These are phyloP conservation scores for Rhizopogon roseolus DNA, from an alignment of 768 basidiomycete species.

Conservation along the genomic window DNA sequence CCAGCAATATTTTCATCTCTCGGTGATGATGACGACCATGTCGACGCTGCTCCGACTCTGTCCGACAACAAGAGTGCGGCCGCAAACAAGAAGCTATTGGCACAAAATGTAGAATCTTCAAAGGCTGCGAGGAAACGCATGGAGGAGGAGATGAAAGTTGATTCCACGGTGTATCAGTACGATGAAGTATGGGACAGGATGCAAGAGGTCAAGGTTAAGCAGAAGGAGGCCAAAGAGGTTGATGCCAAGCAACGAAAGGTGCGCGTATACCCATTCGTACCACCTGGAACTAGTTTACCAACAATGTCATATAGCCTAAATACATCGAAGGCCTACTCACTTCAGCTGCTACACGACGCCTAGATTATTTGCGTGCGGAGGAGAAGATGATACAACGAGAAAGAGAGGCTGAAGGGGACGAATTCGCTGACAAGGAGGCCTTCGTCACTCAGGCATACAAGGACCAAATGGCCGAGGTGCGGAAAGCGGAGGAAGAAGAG, in stretches of 20 bases:
- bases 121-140: slow-evolving; percentile 67
- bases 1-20: slow-evolving; percentile 60
- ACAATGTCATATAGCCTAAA: slow-evolving; percentile 62
- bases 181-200: slow-evolving; percentile 96
- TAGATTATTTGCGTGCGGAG: slow-evolving; percentile 90
- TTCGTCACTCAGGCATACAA: slow-evolving; percentile 98
- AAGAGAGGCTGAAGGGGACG: slow-evolving; percentile 87
- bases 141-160: slow-evolving; percentile 74
- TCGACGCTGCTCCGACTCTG: slow-evolving; percentile 45
- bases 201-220: slow-evolving; percentile 76
- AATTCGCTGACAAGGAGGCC: slow-evolving; percentile 91
- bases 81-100: slow-evolving; percentile 51
- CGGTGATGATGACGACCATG: slow-evolving; percentile 52
- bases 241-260: slow-evolving; percentile 80
- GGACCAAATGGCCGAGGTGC: slow-evolving; percentile 90
- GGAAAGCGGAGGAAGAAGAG: slow-evolving; percentile 91
- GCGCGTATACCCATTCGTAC: slow-evolving; percentile 15
- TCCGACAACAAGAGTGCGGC: slow-evolving; percentile 35
- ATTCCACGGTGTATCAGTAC: slow-evolving; percentile 86
- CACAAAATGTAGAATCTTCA: slow-evolving; percentile 56
- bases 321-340: slow-evolving; percentile 80
- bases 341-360: slow-evolving; percentile 79
- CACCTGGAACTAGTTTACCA: slow-evolving; percentile 8
- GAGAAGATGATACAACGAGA: slow-evolving; percentile 97
- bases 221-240: slow-evolving; percentile 71